phyloP scores from a whole-genome alignment of 371 early-diverging fungal species.

The Mortierella sp. region DNA sequence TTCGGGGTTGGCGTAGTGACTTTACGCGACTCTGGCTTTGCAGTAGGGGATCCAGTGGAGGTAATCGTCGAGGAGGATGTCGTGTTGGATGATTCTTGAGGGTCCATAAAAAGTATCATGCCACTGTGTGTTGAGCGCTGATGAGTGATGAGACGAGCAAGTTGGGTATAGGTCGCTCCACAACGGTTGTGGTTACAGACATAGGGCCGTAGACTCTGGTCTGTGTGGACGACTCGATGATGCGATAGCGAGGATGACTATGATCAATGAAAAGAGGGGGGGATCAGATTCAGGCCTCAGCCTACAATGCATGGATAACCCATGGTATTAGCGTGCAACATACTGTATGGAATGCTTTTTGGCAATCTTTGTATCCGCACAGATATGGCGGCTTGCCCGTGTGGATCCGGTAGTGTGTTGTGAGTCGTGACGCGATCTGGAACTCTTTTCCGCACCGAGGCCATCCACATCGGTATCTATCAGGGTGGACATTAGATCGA shows the following conservation, averaged over 20 bases:
- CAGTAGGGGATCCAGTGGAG: constrained; percentile 13
- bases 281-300: background rate
- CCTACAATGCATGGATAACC: too few relatives aligned
- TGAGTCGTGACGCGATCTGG: constrained; percentile 46
- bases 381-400: constrained; percentile 51
- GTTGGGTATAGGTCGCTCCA: constrained; percentile 55
- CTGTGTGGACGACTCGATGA: constrained; percentile 53
- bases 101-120: constrained; percentile 54
- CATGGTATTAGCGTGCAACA: background rate
- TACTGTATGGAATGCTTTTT: constrained; percentile 53
- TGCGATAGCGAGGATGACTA: constrained; percentile 54
- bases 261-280: constrained; percentile 2
- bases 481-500: background rate
- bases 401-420: constrained; percentile 50
- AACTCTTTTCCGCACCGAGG: constrained; percentile 53
- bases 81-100: constrained; percentile 30
- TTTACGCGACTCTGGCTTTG: constrained; percentile 1
- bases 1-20: background rate
- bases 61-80: constrained; percentile 16
- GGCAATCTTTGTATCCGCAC: constrained; percentile 53
- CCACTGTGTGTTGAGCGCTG: constrained; percentile 52
- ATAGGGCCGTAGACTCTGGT: constrained; percentile 47
- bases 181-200: constrained; percentile 54
- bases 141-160: constrained; percentile 49
- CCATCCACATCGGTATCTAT: constrained; percentile 52